These are phyloP conservation scores for Aureobasidium sp. DNA, from an alignment of 2,329 filamentous ascomycete species.

Conservation along the genomic window DNA sequence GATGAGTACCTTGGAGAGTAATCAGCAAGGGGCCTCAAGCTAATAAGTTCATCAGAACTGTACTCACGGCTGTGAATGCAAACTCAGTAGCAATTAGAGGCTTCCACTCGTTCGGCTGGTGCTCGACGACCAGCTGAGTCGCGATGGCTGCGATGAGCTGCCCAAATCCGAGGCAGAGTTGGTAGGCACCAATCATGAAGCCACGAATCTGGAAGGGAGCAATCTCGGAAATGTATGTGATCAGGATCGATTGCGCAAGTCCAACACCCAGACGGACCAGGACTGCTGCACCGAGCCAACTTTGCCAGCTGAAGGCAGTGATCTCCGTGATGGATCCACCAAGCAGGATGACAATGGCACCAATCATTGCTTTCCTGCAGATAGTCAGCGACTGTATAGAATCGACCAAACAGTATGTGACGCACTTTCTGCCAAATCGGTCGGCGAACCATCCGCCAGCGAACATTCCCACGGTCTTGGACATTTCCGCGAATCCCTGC, in stretches of 20 bases:
- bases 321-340: slow-evolving; percentile 18
- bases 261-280: slow-evolving; percentile 19
- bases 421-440: not conserved
- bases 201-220: slow-evolving; percentile 20
- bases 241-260: slow-evolving; percentile 18
- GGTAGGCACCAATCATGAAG: slow-evolving; percentile 19
- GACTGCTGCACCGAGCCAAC: slow-evolving; percentile 19
- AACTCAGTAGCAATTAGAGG: slow-evolving; percentile 18
- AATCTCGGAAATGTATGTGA: slow-evolving; percentile 19
- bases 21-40: not conserved
- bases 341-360: slow-evolving; percentile 18
- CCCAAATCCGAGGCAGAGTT: slow-evolving; percentile 18
- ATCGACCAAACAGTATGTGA: not conserved
- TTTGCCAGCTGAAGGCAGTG: slow-evolving; percentile 17
- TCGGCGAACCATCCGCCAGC: slow-evolving; percentile 6
- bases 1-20: slow-evolving; percentile 6
- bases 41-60: not conserved
- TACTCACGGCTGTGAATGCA: slow-evolving; percentile 18
- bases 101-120: slow-evolving; percentile 18
- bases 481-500: slow-evolving; percentile 20
- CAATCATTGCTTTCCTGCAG: slow-evolving; percentile 17
- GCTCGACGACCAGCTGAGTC: slow-evolving; percentile 16
- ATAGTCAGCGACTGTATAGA: not conserved
- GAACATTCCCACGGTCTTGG: slow-evolving; percentile 19
- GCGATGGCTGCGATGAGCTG: slow-evolving; percentile 18